Conservation (phyloP, 1,284 basidiomycete species). For the Leccinum pachyderme region DNA sequence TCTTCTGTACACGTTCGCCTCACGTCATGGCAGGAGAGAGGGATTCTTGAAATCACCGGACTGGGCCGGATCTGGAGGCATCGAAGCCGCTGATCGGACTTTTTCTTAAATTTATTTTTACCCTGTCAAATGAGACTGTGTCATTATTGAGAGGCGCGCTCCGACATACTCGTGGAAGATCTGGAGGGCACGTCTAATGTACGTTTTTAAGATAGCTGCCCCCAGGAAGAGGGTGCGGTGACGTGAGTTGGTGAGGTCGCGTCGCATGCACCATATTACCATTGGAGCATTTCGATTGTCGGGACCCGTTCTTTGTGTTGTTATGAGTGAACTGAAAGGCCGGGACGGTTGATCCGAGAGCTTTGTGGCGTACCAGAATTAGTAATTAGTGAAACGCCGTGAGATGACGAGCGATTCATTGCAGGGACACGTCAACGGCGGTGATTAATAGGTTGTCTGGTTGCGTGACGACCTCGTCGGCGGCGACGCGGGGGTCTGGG, state of each 20-base stretch:
- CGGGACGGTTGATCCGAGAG: conserved; percentile 1
- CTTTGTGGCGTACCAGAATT: background rate
- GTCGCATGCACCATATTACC: background rate
- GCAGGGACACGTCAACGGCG: conserved; percentile 7
- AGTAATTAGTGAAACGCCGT: conserved; percentile 23
- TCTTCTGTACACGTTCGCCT: conserved; percentile 2
- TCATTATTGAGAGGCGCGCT: conserved; percentile 10
- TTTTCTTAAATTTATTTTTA: conserved; percentile 2
- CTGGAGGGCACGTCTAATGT: conserved; percentile 2
- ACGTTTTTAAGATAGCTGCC: background rate
- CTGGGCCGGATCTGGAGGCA: conserved; percentile 18
- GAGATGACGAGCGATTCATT: background rate
- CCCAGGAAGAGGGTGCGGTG: too few species aligned
- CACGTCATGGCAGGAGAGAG: background rate
- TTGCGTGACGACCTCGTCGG: conserved; percentile 24
- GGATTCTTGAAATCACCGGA: conserved; percentile 23
- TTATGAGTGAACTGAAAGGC: background rate
- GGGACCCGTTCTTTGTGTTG: background rate
- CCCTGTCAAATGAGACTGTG: background rate
- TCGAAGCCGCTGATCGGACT: conserved; percentile 27
- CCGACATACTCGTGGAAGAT: conserved; percentile 29
- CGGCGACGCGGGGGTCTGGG: conserved; percentile 1
- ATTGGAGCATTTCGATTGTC: background rate
- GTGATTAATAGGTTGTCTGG: conserved; percentile 1
- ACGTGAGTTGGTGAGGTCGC: conserved; percentile 2